These are phyloP conservation scores for Funneliformis caledonium DNA, from an alignment of 371 early-diverging fungal species.

Conservation along the genomic window DNA sequence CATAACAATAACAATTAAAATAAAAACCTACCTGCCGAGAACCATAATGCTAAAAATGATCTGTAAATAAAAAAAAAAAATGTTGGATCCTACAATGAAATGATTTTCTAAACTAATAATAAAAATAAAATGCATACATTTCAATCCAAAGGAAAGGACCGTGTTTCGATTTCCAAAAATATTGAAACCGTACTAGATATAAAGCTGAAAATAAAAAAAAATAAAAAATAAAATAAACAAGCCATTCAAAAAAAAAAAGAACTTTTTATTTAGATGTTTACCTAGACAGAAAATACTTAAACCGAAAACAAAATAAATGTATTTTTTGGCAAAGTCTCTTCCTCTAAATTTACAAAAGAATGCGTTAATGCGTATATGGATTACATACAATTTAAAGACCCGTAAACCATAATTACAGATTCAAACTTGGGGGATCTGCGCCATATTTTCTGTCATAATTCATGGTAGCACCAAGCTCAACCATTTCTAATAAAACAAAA, in stretches of 20 bases:
- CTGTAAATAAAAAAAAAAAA: background rate
- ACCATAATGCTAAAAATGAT: background rate
- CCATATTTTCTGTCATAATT: background rate
- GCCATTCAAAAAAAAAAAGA: too few species aligned
- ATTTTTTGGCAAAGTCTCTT: background rate
- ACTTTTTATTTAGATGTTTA: background rate
- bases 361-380: background rate
- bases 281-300: background rate
- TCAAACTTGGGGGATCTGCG: background rate
- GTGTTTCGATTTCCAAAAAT: background rate
- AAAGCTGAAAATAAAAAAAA: background rate
- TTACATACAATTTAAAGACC: background rate
- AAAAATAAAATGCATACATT: background rate
- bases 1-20: background rate
- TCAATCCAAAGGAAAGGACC: background rate
- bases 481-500: background rate
- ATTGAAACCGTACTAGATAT: background rate
- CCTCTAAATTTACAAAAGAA: background rate
- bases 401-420: background rate
- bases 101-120: background rate
- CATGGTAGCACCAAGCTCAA: constrained; percentile 4
- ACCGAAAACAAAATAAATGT: constrained; percentile 9
- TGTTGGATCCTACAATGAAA: background rate
- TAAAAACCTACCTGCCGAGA: background rate
- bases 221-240: background rate